Conservation (phyloP, 2,329 filamentous ascomycete species). For the Cladosporium oxysporum region DNA sequence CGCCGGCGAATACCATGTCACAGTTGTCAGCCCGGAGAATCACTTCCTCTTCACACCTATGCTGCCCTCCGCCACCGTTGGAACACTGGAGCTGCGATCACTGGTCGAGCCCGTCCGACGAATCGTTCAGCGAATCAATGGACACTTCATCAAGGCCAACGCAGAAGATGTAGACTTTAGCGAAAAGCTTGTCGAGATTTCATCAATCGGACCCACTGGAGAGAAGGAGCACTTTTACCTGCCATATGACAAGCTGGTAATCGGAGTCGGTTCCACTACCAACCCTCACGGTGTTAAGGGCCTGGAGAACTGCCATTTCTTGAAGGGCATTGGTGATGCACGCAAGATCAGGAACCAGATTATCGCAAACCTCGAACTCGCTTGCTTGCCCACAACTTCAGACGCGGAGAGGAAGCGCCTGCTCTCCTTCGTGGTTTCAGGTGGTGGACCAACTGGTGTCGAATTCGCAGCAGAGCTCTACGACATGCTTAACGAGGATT, state of each 20-base stretch:
- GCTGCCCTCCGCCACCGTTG: constrained; percentile 94
- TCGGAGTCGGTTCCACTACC: constrained; percentile 87
- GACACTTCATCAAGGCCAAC: constrained; percentile 85
- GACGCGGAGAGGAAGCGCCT: constrained; percentile 86
- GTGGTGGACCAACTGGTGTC: constrained; percentile 92
- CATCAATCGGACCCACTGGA: constrained; percentile 69
- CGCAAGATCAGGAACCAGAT: constrained; percentile 85
- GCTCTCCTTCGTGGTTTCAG: constrained; percentile 93
- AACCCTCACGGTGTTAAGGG: constrained; percentile 97
- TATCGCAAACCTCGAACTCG: constrained; percentile 83
- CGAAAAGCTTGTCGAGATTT: constrained; percentile 84
- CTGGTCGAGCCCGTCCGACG: constrained; percentile 89
- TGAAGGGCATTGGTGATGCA: constrained; percentile 94
- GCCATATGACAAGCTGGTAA: constrained; percentile 93
- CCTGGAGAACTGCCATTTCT: constrained; percentile 87
- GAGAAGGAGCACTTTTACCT: constrained; percentile 84
- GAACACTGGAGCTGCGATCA: constrained; percentile 86
- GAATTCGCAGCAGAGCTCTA: constrained; percentile 97
- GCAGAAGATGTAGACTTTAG: constrained; percentile 92
- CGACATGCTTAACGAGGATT: constrained; percentile 93
- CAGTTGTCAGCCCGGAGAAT: constrained; percentile 89
- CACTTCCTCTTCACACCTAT: constrained; percentile 99
- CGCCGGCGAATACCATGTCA: constrained; percentile 91
- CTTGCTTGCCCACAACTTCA: constrained; percentile 86
- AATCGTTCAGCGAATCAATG: constrained; percentile 74